These are phyloP conservation scores for Leishmania tropica DNA, from an alignment of 208 protist genomes.

Conservation along the genomic window DNA sequence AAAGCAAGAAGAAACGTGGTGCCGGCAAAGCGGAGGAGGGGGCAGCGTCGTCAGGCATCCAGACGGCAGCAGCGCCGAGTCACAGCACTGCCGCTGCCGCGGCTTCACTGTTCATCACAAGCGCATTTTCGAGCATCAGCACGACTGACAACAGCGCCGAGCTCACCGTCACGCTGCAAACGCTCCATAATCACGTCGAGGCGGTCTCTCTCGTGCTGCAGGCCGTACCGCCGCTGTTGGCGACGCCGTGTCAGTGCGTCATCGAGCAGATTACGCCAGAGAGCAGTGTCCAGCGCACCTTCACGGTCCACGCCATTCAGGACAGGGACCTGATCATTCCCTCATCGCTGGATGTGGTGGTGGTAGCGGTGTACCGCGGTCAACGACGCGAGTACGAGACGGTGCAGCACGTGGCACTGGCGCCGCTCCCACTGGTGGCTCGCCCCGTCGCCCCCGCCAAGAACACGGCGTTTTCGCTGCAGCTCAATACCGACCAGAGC, in stretches of 20 bases:
- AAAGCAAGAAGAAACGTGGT: background rate
- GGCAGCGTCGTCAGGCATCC: background rate
- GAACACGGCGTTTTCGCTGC: constrained; percentile 73
- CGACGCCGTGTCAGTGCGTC: constrained; percentile 25
- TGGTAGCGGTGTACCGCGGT: constrained; percentile 53
- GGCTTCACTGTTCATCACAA: constrained; percentile 10
- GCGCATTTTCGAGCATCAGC: constrained; percentile 10
- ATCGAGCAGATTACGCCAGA: constrained; percentile 36
- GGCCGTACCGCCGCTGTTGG: constrained; percentile 48
- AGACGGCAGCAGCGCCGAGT: background rate
- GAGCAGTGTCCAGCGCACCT: constrained; percentile 37
- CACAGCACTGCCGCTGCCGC: background rate
- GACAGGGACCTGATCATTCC: constrained; percentile 70
- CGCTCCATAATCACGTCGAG: background rate
- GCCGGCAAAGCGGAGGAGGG: background rate
- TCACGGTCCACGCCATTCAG: constrained; percentile 38
- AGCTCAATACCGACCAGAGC: constrained; percentile 89
- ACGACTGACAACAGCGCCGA: constrained; percentile 5
- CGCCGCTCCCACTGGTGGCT: constrained; percentile 79
- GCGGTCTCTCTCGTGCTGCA: constrained; percentile 55
- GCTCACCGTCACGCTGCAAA: constrained; percentile 33
- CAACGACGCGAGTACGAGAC: constrained; percentile 39
- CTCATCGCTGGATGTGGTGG: constrained; percentile 65
- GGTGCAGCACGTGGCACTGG: constrained; percentile 25
- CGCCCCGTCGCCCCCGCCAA: constrained; percentile 69